Evolutionary conservation across 1,139 yeast genomes (phyloP).

Genomic region (Candida tropicalis): DNA sequence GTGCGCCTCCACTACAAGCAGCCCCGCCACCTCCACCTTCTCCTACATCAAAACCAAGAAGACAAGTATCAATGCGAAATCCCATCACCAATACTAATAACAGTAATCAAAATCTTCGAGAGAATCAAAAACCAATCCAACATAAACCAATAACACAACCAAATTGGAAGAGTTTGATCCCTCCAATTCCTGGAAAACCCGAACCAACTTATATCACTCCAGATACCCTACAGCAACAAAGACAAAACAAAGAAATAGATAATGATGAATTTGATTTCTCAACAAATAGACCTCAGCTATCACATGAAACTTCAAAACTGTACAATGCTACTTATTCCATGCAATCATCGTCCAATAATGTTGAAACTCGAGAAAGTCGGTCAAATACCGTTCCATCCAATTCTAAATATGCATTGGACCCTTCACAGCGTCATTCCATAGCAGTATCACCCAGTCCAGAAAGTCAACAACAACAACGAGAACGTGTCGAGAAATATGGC

Average conservation of each 20-base stretch:
- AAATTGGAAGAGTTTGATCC: slow-evolving; percentile 25
- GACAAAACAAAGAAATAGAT: slow-evolving; percentile 4
- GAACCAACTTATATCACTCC: slow-evolving; percentile 7
- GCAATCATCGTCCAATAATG: background rate
- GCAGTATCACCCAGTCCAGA: slow-evolving; percentile 20
- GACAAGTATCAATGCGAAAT: slow-evolving; percentile 4
- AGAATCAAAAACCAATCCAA: background rate
- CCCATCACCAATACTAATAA: slow-evolving; percentile 2
- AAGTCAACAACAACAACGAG: slow-evolving; percentile 1
- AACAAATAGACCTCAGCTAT: background rate
- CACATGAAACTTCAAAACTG: slow-evolving; percentile 2
- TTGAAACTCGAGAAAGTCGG: background rate
- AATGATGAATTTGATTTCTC: slow-evolving; percentile 15
- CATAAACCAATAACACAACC: slow-evolving; percentile 6
- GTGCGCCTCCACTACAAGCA: slow-evolving; percentile 5
- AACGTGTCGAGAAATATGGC: background rate
- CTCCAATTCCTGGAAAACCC: slow-evolving; percentile 22
- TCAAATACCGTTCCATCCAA: background rate
- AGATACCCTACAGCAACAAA: slow-evolving; percentile 8
- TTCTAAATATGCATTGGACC: slow-evolving; percentile 7
- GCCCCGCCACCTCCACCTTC: slow-evolving; percentile 6
- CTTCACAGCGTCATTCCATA: slow-evolving; percentile 21
- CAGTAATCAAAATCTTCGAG: slow-evolving; percentile 3
- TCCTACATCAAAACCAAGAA: slow-evolving; percentile 3
- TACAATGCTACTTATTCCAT: background rate